Percentiles rank a stretch among this genome's conserved stretches.
Evolutionary conservation across 2,329 filamentous ascomycete genomes (phyloP).

Genomic region (Shiraia bambusicola): DNA sequence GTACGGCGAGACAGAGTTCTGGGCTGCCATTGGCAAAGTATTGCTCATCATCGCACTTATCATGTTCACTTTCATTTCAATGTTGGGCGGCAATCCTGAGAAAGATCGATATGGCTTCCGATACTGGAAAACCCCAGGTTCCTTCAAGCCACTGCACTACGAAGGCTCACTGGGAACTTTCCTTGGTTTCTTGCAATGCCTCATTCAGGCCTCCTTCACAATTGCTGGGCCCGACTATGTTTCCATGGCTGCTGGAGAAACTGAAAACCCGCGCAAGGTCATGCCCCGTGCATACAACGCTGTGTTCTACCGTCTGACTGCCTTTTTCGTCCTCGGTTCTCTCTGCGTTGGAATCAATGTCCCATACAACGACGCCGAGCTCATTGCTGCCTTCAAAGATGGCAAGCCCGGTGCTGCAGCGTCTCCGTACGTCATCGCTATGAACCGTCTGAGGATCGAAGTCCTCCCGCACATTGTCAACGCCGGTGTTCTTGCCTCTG

Average conservation of each 20-base stretch:
- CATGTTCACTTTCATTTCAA: slow-evolving; percentile 71
- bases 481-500: slow-evolving; percentile 56
- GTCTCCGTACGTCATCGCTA: slow-evolving; percentile 64
- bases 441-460: slow-evolving; percentile 56
- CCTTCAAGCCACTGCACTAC: slow-evolving; percentile 67
- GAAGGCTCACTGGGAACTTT: slow-evolving; percentile 69
- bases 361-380: slow-evolving; percentile 65
- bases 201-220: slow-evolving; percentile 61
- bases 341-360: slow-evolving; percentile 70
- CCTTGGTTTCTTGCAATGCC: slow-evolving; percentile 73
- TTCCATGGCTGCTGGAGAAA: slow-evolving; percentile 52
- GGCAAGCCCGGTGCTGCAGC: slow-evolving; percentile 66
- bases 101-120: slow-evolving; percentile 52
- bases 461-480: slow-evolving; percentile 63
- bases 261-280: slow-evolving; percentile 48
- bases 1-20: slow-evolving; percentile 66
- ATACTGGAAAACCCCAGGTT: slow-evolving; percentile 61
- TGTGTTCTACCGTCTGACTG: slow-evolving; percentile 74
- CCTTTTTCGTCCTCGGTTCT: slow-evolving; percentile 75
- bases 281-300: slow-evolving; percentile 76
- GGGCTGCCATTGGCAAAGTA: slow-evolving; percentile 63
- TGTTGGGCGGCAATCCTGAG: slow-evolving; percentile 78
- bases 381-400: slow-evolving; percentile 61
- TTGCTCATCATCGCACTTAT: slow-evolving; percentile 50
- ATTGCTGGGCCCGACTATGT: slow-evolving; percentile 54